These are phyloP conservation scores for Rhodofomes roseus DNA, from an alignment of 1,284 basidiomycete genomes.

Conservation along the genomic window DNA sequence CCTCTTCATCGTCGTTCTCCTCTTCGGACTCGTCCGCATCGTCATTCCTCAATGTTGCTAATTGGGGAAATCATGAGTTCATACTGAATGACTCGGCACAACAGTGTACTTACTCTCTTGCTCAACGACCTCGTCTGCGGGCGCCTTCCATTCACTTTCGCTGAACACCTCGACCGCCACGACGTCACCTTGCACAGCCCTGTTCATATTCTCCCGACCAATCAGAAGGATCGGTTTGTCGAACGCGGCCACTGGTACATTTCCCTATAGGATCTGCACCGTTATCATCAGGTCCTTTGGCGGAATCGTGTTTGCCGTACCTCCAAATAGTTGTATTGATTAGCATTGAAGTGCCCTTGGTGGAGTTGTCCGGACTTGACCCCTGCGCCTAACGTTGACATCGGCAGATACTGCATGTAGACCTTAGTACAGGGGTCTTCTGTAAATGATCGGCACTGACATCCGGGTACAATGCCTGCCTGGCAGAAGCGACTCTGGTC, in stretches of 20 bases:
- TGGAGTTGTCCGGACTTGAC: conserved; percentile 83
- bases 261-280: conserved; percentile 52
- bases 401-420: conserved; percentile 72
- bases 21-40: conserved; percentile 80
- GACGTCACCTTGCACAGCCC: conserved; percentile 91
- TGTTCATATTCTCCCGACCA: conserved; percentile 93
- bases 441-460: conserved; percentile 37
- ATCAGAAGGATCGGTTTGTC: conserved; percentile 81
- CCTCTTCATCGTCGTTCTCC: conserved; percentile 45
- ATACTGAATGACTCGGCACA: neutral
- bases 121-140: conserved; percentile 91
- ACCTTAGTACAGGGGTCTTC: neutral
- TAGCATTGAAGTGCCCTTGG: conserved; percentile 95
- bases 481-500: conserved; percentile 48
- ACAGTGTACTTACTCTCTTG: conserved; percentile 65
- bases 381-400: conserved; percentile 74
- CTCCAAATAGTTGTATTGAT: conserved; percentile 95
- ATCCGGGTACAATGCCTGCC: conserved; percentile 73
- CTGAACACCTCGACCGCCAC: conserved; percentile 90
- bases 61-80: neutral
- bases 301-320: conserved; percentile 34
- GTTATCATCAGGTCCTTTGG: neutral
- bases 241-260: conserved; percentile 72
- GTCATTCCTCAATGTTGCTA: conserved; percentile 85
- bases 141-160: conserved; percentile 90